Base-by-base conservation (phyloP, 192 early-diverging fungal genomes). In the Coemansia sp. region DNA sequence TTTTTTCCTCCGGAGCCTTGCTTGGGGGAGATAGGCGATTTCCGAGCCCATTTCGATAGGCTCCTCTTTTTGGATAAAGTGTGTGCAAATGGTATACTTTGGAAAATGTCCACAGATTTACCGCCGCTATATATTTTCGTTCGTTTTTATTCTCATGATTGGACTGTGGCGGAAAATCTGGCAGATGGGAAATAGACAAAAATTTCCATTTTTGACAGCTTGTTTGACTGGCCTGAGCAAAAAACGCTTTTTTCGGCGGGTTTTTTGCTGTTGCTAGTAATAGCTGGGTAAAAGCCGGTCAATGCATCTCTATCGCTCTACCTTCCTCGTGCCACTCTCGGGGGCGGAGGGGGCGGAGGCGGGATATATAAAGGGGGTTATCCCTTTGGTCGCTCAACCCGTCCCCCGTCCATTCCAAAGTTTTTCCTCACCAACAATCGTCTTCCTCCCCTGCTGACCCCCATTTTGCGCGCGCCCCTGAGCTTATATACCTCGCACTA, bases 161-260 rank as follows among this genome's bases (percentile, higher is more conserved):
- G 22, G 23, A 25, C 7, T 7, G 45, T 25, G 45, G 38, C 38
- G 38, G 38, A 41, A 17, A 17, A 17, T 17, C 17, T 48, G 9
- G 23, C 45, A 48, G 45, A 25, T 8, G 6, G 45, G 19, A 9
- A 48, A 17, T 44, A 11, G 7, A 11, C 8, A 36, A 36, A 36
- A 36, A 36, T 44, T 44, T 48, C 45, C 14, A 48, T 22, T 25
- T 48, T 48, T 48, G 23, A 48, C 2, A 11, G 45, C n/a, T 22
- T 22, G 45, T 25, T 48, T 48, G 22, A 23, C 45, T 48, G 45
- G 45, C 45, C 45, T 48, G 45, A 48, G 45, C 45, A 48, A 25
- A 25, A 48, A 6, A 22, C 23, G 3, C 23, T 48, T 17, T 17
- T 41, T 25, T 48, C 45, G 9, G 22, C 45, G 4, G 7, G 13